A percentile compares a stretch with the other conserved stretches of the same genome.
Evolutionary conservation across 139 green algal species (phyloP).

Genomic region (Axilococcus clingmanii): DNA sequence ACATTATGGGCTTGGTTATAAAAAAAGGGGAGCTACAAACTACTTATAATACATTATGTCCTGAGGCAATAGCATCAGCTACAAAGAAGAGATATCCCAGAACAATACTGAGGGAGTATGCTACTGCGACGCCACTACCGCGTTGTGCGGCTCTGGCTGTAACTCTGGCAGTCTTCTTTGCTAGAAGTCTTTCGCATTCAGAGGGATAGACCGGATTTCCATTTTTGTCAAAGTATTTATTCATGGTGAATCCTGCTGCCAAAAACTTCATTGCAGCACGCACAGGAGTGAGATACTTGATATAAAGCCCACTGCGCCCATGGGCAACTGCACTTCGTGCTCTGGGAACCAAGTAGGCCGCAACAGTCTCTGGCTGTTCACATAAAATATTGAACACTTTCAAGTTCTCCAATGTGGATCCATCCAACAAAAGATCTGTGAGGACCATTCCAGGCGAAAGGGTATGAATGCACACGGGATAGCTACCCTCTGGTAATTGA

Average conservation of each 20-base stretch:
- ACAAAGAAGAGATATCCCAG: constrained; percentile 29
- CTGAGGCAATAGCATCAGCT: background rate
- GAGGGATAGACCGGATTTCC: constrained; percentile 30
- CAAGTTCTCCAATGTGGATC: constrained; percentile 51
- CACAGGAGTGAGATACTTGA: constrained; percentile 59
- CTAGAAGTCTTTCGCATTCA: constrained; percentile 54
- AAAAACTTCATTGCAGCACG: constrained; percentile 43
- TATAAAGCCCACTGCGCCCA: constrained; percentile 12
- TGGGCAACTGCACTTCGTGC: constrained; percentile 43
- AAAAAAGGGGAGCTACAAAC: too few relatives aligned
- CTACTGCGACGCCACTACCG: constrained; percentile 28
- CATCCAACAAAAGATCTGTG: constrained; percentile 76
- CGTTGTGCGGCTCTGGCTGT: constrained; percentile 20
- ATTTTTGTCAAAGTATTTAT: constrained; percentile 63
- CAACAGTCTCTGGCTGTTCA: constrained; percentile 79
- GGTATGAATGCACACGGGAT: constrained; percentile 48
- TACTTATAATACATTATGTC: background rate
- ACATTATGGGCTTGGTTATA: constrained; percentile 17
- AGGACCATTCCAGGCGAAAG: constrained; percentile 83
- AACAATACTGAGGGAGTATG: constrained; percentile 45
- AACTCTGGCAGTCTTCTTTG: constrained; percentile 37
- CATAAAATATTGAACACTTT: constrained; percentile 83
- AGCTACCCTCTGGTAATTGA: background rate
- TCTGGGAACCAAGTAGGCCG: constrained; percentile 68
- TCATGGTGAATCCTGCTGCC: constrained; percentile 32